Evolutionary conservation across 176 grass and related monocot genomes (phyloP).

Genomic region (Pontederia paniculata): DNA sequence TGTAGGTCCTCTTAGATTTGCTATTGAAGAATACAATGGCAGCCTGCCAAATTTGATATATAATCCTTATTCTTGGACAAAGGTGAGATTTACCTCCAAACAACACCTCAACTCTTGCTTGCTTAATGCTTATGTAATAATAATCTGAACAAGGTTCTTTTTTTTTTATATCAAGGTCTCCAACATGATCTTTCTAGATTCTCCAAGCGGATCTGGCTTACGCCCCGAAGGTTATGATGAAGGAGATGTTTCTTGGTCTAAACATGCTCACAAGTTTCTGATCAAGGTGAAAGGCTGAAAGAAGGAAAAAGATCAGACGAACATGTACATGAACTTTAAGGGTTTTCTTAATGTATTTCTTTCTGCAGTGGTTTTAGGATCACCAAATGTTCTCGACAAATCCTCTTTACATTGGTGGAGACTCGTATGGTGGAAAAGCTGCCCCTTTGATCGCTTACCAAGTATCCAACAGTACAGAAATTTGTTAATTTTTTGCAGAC

Average conservation of each 20-base stretch:
- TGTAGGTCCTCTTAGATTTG: conserved; percentile 2
- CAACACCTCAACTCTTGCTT: neutral
- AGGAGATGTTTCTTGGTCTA: conserved; percentile 19
- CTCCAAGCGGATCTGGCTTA: conserved; percentile 51
- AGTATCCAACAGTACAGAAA: conserved; percentile 25
- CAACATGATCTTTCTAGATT: conserved; percentile 69
- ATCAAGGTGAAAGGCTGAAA: conserved; percentile 29
- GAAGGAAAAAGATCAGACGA: neutral
- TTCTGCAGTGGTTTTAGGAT: conserved; percentile 40
- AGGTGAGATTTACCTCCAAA: neutral
- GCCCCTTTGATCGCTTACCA: conserved; percentile 32
- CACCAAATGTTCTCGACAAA: conserved; percentile 47
- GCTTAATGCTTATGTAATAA: neutral
- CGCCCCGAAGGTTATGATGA: no score
- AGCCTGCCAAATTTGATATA: conserved; percentile 1
- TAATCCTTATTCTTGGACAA: conserved; percentile 5
- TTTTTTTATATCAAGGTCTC: conserved; percentile 19
- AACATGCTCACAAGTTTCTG: conserved; percentile 34
- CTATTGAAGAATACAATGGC: neutral
- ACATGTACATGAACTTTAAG: neutral
- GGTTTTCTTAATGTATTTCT: neutral
- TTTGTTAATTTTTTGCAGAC: neutral
- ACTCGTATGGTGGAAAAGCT: conserved; percentile 49
- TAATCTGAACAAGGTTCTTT: neutral
- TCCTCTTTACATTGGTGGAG: conserved; percentile 53